Evolutionary conservation across 192 early-diverging fungal genomes (phyloP), one percentile per base, ranked within the genome.

Genomic region (Umbelopsis sp.): DNA sequence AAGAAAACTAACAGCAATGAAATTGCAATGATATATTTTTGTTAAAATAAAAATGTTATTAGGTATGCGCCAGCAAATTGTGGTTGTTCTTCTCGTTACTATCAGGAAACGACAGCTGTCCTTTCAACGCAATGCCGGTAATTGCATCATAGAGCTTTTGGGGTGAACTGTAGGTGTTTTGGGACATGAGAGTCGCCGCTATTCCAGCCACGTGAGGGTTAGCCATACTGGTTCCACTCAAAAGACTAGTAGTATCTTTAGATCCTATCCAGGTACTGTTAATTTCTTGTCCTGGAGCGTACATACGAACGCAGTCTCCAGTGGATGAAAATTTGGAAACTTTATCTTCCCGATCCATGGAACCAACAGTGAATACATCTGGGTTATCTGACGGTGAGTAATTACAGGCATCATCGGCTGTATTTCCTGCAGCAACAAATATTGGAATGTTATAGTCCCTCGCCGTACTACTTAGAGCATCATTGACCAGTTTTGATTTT

Each of bases 381-480:
- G 69, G 22, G 22, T 71, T 71, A 41, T 70, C 72, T 20, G 83
- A 69, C 44, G 88, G 89, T 20, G 81, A 85, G 11, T 45, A 36
- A 47, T 69, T 41, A 78, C 89, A 90, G 8, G 89, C 81, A 69
- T 90, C 71, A 7, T 62, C 70, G 22, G 54, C 54, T 20, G 74
- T 71, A 71, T 90, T 90, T 14, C 88, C 88, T 7, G 88, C 75
- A 67, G 87, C 84, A 36, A 81, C 84, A 25, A 81, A 80, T 45
- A 87, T 59, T 22, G 69, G 74, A 49, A 87, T 75, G 43, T 74
- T 74, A 45, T 77, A 66, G 14, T 62, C 56, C 12, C 74, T 51
- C 4, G 75, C 78, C 1, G 56, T 66, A 10, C 71, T 65, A 14
- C 53, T 79, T 17, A 70, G 32, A 12, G 82, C 79, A 45, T 74